A percentile compares a stretch with the other conserved stretches of the same genome.
Evolutionary conservation across 2,329 filamentous ascomycete species (phyloP).

Genomic region (Calonectria hongkongensis): DNA sequence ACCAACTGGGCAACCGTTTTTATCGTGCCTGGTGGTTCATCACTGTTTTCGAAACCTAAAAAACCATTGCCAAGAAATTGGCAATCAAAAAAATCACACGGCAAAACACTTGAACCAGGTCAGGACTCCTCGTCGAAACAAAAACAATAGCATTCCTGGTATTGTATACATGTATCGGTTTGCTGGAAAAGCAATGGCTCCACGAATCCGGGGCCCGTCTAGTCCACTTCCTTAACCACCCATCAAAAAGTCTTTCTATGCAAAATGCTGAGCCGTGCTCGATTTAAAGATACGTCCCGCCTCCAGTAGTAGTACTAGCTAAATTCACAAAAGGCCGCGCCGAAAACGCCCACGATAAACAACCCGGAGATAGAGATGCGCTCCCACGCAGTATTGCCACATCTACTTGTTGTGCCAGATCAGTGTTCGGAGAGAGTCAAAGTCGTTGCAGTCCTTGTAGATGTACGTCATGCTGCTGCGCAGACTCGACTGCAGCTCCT

Average conservation of each 20-base stretch:
- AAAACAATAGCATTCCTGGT: slow-evolving; percentile 9
- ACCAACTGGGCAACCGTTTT: background rate
- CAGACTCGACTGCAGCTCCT: slow-evolving; percentile 92
- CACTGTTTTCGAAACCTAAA: background rate
- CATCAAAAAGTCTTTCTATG: slow-evolving; percentile 39
- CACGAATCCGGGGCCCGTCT: slow-evolving; percentile 33
- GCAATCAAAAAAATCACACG: background rate
- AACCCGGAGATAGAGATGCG: slow-evolving; percentile 22
- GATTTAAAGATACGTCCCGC: slow-evolving; percentile 28
- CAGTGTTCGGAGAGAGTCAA: slow-evolving; percentile 90
- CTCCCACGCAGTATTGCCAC: slow-evolving; percentile 13
- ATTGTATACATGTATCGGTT: slow-evolving; percentile 10
- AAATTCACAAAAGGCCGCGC: slow-evolving; percentile 38
- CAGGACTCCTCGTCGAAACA: background rate
- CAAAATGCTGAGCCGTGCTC: slow-evolving; percentile 42
- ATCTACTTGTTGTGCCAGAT: slow-evolving; percentile 86
- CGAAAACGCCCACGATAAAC: slow-evolving; percentile 41
- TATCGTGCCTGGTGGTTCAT: background rate
- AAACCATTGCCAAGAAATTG: background rate
- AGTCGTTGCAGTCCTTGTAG: slow-evolving; percentile 91
- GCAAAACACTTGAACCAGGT: background rate
- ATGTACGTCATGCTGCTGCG: slow-evolving; percentile 98
- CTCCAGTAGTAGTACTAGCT: background rate
- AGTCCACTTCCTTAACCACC: slow-evolving; percentile 29
- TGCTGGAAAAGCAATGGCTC: slow-evolving; percentile 30